Conservation (phyloP, 495 filamentous ascomycete genomes). For the Recurvomyces mirabilis region DNA sequence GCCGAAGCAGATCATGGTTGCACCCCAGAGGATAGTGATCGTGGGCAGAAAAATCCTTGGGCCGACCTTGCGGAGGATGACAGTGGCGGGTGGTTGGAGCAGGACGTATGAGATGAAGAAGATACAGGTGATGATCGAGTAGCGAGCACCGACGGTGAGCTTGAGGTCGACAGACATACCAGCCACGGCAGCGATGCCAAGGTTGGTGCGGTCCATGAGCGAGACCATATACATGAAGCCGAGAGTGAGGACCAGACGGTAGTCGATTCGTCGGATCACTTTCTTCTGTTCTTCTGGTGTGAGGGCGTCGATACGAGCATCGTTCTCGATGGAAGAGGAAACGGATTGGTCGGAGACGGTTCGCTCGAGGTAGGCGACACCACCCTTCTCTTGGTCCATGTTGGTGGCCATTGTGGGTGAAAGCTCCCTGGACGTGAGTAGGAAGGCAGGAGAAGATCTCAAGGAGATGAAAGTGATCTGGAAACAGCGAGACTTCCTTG, state of each 20-base stretch:
- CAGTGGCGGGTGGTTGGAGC: constrained; percentile 18
- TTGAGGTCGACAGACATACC: constrained; percentile 26
- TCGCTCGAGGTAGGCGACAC: constrained; percentile 4
- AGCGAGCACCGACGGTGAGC: constrained; percentile 8
- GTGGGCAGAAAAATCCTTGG: constrained; percentile 18
- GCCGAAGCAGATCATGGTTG: constrained; percentile 15
- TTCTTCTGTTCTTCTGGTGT: constrained; percentile 25
- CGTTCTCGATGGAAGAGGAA: constrained; percentile 3
- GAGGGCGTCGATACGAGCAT: constrained; percentile 19
- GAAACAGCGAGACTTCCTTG: background rate
- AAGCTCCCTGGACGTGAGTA: background rate
- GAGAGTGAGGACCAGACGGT: constrained; percentile 50
- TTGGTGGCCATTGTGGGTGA: background rate
- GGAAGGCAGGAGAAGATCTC: background rate
- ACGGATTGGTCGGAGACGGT: constrained; percentile 6
- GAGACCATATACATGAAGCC: constrained; percentile 51
- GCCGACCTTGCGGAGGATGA: constrained; percentile 14
- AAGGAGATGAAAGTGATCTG: background rate
- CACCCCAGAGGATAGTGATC: constrained; percentile 19
- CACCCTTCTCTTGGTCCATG: background rate
- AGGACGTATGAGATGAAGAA: constrained; percentile 24
- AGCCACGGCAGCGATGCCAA: constrained; percentile 51
- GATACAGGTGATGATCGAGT: constrained; percentile 16
- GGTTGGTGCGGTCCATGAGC: constrained; percentile 59
- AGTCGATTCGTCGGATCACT: constrained; percentile 51